Conservation (phyloP, 2,329 filamentous ascomycete genomes). For the Shiraia bambusicola region DNA sequence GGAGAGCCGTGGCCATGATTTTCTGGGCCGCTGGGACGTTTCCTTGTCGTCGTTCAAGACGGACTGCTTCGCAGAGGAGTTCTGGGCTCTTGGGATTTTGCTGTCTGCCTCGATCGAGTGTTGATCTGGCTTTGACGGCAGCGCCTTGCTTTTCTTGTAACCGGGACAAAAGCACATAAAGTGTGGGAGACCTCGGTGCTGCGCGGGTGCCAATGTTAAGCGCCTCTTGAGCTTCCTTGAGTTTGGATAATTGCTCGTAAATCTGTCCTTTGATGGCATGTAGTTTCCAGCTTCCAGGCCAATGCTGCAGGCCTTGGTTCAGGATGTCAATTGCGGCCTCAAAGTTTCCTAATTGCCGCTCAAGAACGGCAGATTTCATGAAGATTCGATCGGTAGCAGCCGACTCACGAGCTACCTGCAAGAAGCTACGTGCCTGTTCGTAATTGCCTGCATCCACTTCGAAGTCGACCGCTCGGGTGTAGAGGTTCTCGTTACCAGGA, state of each 20-base stretch:
- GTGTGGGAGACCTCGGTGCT: slow-evolving; percentile 76
- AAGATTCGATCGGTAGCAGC: slow-evolving; percentile 95
- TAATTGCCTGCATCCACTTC: slow-evolving; percentile 86
- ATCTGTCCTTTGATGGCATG: slow-evolving; percentile 99
- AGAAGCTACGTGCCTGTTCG: slow-evolving; percentile 77
- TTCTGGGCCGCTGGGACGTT: slow-evolving; percentile 83
- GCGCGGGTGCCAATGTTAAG: slow-evolving; percentile 86
- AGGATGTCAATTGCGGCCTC: slow-evolving; percentile 85
- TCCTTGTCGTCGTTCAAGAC: slow-evolving; percentile 83
- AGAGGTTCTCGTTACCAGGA: slow-evolving; percentile 96
- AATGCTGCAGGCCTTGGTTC: slow-evolving; percentile 81
- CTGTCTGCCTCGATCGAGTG: slow-evolving; percentile 86
- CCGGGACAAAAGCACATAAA: slow-evolving; percentile 87
- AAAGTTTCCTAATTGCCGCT: slow-evolving; percentile 76
- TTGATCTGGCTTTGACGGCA: slow-evolving; percentile 86
- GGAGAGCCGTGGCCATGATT: slow-evolving; percentile 89
- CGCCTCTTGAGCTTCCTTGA: slow-evolving; percentile 83
- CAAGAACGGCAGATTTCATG: slow-evolving; percentile 94
- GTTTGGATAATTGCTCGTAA: slow-evolving; percentile 79
- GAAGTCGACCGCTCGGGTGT: slow-evolving; percentile 92
- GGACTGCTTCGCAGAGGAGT: slow-evolving; percentile 91
- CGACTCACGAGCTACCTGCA: slow-evolving; percentile 80
- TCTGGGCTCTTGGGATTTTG: slow-evolving; percentile 81
- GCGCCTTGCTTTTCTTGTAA: slow-evolving; percentile 84
- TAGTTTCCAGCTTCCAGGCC: slow-evolving; percentile 81